Evolutionary conservation across 345 rosid species (phyloP).

Genomic region (Hibiscus tridactylites): DNA sequence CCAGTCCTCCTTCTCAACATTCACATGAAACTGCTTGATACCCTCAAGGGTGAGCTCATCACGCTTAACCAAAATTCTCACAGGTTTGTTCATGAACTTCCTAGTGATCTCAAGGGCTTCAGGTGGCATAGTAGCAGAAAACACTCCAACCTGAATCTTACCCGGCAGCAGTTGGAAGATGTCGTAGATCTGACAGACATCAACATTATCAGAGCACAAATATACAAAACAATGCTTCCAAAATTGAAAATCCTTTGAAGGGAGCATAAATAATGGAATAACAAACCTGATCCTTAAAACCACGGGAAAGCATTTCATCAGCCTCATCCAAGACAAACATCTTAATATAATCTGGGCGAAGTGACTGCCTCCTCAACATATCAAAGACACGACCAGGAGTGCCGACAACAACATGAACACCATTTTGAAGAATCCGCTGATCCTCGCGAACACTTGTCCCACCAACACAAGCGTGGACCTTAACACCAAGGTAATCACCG

Average conservation of each 20-base stretch:
- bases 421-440: slow-evolving; percentile 80
- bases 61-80: slow-evolving; percentile 77
- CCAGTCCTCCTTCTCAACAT: slow-evolving; percentile 83
- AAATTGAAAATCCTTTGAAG: background rate
- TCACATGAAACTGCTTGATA: slow-evolving; percentile 73
- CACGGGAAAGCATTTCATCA: slow-evolving; percentile 96
- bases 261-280: background rate
- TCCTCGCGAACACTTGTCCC: slow-evolving; percentile 96
- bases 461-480: slow-evolving; percentile 94
- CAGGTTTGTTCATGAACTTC: slow-evolving; percentile 87
- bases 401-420: slow-evolving; percentile 94
- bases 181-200: slow-evolving; percentile 56
- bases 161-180: slow-evolving; percentile 74
- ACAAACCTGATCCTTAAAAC: slow-evolving; percentile 87
- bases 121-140: slow-evolving; percentile 94
- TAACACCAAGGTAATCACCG: slow-evolving; percentile 86
- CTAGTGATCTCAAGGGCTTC: slow-evolving; percentile 89
- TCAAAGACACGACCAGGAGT: slow-evolving; percentile 98
- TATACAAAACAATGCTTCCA: background rate
- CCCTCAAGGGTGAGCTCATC: slow-evolving; percentile 93
- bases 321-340: slow-evolving; percentile 96
- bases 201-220: background rate
- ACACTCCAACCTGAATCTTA: slow-evolving; percentile 73
- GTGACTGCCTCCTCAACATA: slow-evolving; percentile 84
- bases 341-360: slow-evolving; percentile 64